phyloP scores from a whole-genome alignment of 805 yeast genomes.

The Candida suzukii region DNA sequence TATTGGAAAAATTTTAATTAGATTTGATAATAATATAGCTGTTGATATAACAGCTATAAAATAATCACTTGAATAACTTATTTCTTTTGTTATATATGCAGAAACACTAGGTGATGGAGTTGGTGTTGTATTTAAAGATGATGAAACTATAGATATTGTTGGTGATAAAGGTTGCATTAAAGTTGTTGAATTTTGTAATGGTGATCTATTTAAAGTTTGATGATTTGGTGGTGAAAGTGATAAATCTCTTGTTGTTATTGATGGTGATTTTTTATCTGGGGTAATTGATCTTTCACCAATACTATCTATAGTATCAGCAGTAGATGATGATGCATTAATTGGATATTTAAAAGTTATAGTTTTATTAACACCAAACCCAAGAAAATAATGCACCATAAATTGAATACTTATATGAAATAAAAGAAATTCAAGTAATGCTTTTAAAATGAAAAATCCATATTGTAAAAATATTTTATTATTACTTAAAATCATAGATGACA shows the following conservation, averaged over 20 bases:
- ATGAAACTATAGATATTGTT: slow-evolving; percentile 1
- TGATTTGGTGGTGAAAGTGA: too few species aligned
- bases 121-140: slow-evolving; percentile 6
- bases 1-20: slow-evolving; percentile 81
- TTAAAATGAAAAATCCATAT: slow-evolving; percentile 48
- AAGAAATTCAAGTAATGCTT: slow-evolving; percentile 34
- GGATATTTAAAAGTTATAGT: slow-evolving; percentile 13
- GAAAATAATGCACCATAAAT: slow-evolving; percentile 20
- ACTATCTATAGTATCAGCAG: background rate
- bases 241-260: too few species aligned
- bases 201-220: too few species aligned
- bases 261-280: background rate
- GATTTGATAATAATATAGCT: slow-evolving; percentile 68
- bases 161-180: background rate
- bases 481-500: slow-evolving; percentile 22
- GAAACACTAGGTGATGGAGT: too few species aligned
- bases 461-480: slow-evolving; percentile 37
- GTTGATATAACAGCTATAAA: slow-evolving; percentile 43
- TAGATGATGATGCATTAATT: too few species aligned
- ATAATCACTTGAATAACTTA: slow-evolving; percentile 27
- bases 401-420: slow-evolving; percentile 23
- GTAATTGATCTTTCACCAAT: background rate
- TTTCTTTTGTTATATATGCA: too few species aligned
- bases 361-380: slow-evolving; percentile 24
- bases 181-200: background rate